These are phyloP conservation scores for Pulveroboletus sp. DNA, from an alignment of 768 basidiomycete species.

Conservation along the genomic window DNA sequence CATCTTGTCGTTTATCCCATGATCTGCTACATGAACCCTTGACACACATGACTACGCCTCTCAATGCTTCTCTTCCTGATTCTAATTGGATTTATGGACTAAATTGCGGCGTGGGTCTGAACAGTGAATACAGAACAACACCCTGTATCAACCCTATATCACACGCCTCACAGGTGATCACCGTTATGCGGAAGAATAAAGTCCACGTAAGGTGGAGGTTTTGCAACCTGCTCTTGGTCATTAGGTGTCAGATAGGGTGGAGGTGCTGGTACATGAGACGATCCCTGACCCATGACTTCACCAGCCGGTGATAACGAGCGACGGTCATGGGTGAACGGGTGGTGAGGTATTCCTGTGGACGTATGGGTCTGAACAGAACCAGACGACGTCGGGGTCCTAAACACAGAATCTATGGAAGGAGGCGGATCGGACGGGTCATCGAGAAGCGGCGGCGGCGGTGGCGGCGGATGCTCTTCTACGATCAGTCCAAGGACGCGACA, in stretches of 20 bases:
- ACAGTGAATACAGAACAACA: not conserved
- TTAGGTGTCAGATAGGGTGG: constrained; percentile 65
- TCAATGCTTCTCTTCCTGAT: constrained; percentile 22
- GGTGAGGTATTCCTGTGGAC: constrained; percentile 29
- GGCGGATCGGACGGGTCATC: constrained; percentile 89
- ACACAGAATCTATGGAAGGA: constrained; percentile 82
- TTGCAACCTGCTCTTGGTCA: constrained; percentile 50
- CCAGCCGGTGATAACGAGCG: constrained; percentile 32
- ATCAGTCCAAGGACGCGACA: constrained; percentile 58
- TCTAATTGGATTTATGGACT: constrained; percentile 13
- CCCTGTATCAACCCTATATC: not conserved
- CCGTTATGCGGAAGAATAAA: constrained; percentile 26
- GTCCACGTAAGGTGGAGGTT: constrained; percentile 64
- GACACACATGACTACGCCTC: constrained; percentile 25
- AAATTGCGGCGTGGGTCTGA: not conserved
- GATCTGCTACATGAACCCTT: constrained; percentile 18
- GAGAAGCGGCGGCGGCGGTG: constrained; percentile 76
- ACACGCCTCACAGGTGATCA: constrained; percentile 11
- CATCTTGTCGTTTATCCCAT: constrained; percentile 17
- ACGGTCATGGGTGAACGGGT: constrained; percentile 30
- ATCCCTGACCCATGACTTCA: constrained; percentile 32
- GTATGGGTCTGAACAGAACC: constrained; percentile 16
- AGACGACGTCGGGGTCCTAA: constrained; percentile 37
- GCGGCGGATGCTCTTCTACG: constrained; percentile 56
- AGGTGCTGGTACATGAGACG: constrained; percentile 59